These are phyloP conservation scores for Coniochaeta prunicola DNA, from an alignment of 2,329 filamentous ascomycete species.

Conservation along the genomic window DNA sequence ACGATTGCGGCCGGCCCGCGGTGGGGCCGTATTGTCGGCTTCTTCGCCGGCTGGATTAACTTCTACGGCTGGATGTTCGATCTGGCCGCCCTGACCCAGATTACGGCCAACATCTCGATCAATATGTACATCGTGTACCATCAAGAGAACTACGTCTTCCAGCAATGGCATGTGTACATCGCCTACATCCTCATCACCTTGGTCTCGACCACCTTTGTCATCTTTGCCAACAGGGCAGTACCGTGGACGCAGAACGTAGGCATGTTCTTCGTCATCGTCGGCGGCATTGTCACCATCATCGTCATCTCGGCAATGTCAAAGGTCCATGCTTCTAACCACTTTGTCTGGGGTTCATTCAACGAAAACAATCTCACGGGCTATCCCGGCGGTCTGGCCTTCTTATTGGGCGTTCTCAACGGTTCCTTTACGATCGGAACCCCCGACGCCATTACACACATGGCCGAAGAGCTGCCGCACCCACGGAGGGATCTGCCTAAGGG, in stretches of 20 bases:
- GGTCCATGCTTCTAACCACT: conserved; percentile 39
- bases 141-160: conserved; percentile 33
- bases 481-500: conserved; percentile 40
- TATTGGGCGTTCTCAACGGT: conserved; percentile 59
- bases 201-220: conserved; percentile 41
- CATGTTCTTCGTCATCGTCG: conserved; percentile 46
- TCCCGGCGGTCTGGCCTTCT: conserved; percentile 55
- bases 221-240: conserved; percentile 49
- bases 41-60: conserved; percentile 42
- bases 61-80: conserved; percentile 58
- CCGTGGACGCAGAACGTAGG: conserved; percentile 44
- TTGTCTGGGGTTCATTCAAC: conserved; percentile 44
- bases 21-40: conserved; percentile 44
- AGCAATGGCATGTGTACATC: conserved; percentile 54
- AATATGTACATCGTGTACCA: conserved; percentile 56
- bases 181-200: conserved; percentile 49
- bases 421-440: conserved; percentile 60
- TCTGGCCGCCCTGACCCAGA: conserved; percentile 49
- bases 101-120: conserved; percentile 51
- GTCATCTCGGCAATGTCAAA: conserved; percentile 46
- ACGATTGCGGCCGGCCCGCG: conserved; percentile 47
- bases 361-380: conserved; percentile 44
- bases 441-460: conserved; percentile 55
- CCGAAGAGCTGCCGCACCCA: conserved; percentile 49
- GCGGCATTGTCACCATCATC: conserved; percentile 45